These are phyloP conservation scores for Kwoniella sp. DNA, from an alignment of 768 basidiomycete genomes.

Conservation along the genomic window DNA sequence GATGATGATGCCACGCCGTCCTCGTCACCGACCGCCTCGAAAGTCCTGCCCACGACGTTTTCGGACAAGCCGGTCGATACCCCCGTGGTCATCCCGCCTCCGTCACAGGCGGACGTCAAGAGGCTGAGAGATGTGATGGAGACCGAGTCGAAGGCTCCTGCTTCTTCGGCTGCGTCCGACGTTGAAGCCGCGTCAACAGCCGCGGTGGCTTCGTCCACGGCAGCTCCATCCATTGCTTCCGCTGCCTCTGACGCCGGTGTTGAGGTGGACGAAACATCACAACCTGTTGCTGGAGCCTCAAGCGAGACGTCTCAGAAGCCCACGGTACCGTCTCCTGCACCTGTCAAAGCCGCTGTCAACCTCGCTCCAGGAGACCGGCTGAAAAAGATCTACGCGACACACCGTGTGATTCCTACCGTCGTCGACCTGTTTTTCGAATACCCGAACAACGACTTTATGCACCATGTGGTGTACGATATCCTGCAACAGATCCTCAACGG, in stretches of 20 bases:
- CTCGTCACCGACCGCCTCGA: constrained; percentile 16
- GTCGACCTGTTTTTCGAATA: constrained; percentile 91
- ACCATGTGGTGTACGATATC: constrained; percentile 92
- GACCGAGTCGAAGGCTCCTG: constrained; percentile 19
- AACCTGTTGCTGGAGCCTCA: not conserved
- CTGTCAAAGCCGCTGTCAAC: constrained; percentile 1
- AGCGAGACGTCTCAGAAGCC: not conserved
- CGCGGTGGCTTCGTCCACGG: constrained; percentile 34
- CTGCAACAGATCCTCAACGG: constrained; percentile 93
- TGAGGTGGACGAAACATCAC: not conserved
- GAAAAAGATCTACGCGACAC: constrained; percentile 71
- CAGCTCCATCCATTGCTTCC: constrained; percentile 30
- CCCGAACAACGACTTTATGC: constrained; percentile 96
- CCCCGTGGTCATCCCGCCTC: constrained; percentile 30
- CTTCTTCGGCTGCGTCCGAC: constrained; percentile 27
- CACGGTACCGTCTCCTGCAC: not conserved
- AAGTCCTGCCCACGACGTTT: no score
- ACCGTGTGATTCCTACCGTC: constrained; percentile 67
- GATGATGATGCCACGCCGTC: constrained; percentile 32
- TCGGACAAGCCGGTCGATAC: not conserved
- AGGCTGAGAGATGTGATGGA: constrained; percentile 37
- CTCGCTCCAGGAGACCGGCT: constrained; percentile 64
- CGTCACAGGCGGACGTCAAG: constrained; percentile 36
- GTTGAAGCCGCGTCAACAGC: constrained; percentile 29
- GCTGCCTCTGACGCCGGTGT: not conserved